Evolutionary conservation across 202 grass and related monocot species (phyloP), one percentile per base, ranked within the genome.

Genomic region (Cymbopogon flexuosus): DNA sequence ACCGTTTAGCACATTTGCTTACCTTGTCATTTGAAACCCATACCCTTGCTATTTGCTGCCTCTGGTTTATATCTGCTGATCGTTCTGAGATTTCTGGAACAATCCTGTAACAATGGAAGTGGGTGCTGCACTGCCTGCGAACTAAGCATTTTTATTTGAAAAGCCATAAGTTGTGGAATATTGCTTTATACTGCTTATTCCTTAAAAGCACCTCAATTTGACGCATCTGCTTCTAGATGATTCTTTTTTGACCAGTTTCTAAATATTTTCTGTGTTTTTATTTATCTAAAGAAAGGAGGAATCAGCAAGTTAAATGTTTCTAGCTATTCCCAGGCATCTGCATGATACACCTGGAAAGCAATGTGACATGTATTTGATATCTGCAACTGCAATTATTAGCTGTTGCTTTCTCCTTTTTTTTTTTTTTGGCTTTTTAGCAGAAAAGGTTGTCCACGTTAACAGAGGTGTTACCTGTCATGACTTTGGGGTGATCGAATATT

Each of bases 111-210:
- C 69, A 84, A 8, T 74, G 21, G 61, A 18, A 19, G 14, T 73
- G 22, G 15, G 11, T 60, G 41, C 6, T 73, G 39, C 18, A 3
- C 27, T 83, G 70, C 8, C 23, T 66, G 36, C 13, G 43, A 59
- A 83, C 24, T 61, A 87, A 72, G 54, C 72, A 36, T 51, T 62
- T 70, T 81, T 63, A 36, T 46, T 41, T 76, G 19, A 10, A 65
- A 65, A 24, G 37, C 14, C 36, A 23, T 81, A 18, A 43, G 33
- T 72, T 63, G 10, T 19, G n/a, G 42, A 75, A 41, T 80, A 39
- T 23, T 70, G 56, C 54, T 77, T 76, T 47, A 56, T 29, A 73
- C 60, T 65, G 45, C 8, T 24, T 14, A 14, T 54, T 79, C 24
- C 13, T 21, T 15, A 19, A 57, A 73, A 72, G 66, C 79, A 45